A percentile compares a stretch with the other conserved stretches of the same genome.
Conservation (phyloP, 768 basidiomycete species). For the Amylocystis lapponica region DNA sequence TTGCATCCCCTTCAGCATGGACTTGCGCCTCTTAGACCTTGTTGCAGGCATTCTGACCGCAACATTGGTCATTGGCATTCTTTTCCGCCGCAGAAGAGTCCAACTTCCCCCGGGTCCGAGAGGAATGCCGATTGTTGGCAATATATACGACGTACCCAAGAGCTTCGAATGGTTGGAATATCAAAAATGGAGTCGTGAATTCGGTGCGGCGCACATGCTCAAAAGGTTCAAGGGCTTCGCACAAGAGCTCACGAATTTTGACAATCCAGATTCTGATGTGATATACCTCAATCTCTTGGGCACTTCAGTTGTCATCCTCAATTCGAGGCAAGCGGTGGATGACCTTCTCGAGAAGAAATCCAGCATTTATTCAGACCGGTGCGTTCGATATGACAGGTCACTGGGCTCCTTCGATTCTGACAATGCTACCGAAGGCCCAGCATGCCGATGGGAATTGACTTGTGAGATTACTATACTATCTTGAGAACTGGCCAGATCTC, state of each 20-base stretch:
- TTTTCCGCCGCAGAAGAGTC: constrained; percentile 1
- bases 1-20: too few species aligned
- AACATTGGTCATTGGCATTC: too few species aligned
- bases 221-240: too few species aligned
- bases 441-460: constrained; percentile 21
- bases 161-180: constrained; percentile 16
- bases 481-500: not conserved
- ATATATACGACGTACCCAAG: constrained; percentile 19
- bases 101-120: constrained; percentile 21
- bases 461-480: constrained; percentile 15
- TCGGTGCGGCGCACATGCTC: constrained; percentile 10
- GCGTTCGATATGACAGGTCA: too few species aligned
- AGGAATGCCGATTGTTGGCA: constrained; percentile 18
- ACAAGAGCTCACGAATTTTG: too few species aligned
- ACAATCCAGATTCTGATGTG: constrained; percentile 20
- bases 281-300: constrained; percentile 20
- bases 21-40: too few species aligned
- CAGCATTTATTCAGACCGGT: constrained; percentile 27
- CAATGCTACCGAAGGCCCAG: constrained; percentile 8
- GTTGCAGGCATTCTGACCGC: too few species aligned
- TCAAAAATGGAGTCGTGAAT: constrained; percentile 11
- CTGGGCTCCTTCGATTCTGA: not conserved
- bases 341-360: constrained; percentile 29
- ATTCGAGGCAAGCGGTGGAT: constrained; percentile 21
- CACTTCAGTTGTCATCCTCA: constrained; percentile 21